A percentile compares a stretch with the other conserved stretches of the same genome.
Conservation (phyloP, 331 rosid species). For the Quercus lobata region DNA sequence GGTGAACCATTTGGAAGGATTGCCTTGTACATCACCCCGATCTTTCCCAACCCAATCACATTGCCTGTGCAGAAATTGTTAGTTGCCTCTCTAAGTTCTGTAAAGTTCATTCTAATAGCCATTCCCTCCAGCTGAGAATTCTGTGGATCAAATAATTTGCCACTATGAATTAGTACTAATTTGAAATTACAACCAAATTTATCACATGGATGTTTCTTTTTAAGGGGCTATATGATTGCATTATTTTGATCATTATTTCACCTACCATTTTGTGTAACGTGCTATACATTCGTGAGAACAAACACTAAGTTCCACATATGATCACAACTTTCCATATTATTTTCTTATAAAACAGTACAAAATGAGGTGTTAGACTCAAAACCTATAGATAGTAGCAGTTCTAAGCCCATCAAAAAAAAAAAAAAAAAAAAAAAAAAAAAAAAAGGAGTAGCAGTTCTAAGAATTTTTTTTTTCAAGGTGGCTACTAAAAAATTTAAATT, state of each 20-base stretch:
- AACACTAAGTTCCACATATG: too few relatives aligned
- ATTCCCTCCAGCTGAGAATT: not conserved
- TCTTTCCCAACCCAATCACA: not conserved
- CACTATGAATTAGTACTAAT: not conserved
- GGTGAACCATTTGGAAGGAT: not conserved
- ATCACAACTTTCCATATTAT: too few relatives aligned
- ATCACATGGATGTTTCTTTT: not conserved
- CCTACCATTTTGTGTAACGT: too few relatives aligned
- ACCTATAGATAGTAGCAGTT: fast-evolving
- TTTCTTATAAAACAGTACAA: too few relatives aligned
- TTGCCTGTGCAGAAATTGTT: not conserved
- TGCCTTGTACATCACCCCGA: not conserved
- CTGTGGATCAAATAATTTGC: not conserved
- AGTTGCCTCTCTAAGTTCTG: not conserved
- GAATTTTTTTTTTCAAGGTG: too few relatives aligned
- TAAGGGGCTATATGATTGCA: too few relatives aligned
- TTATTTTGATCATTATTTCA: too few relatives aligned
- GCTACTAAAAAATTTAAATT: too few relatives aligned
- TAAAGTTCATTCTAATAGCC: not conserved
- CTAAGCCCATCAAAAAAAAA: too few relatives aligned
- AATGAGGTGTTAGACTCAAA: not conserved
- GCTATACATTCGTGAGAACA: too few relatives aligned
- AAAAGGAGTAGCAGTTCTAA: fast-evolving
- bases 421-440: too few relatives aligned
- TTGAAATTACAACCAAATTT: not conserved